Evolutionary conservation across 2,329 filamentous ascomycete species (phyloP), one percentile per base, ranked within the genome.

Genomic region (Colletotrichum tanaceti): DNA sequence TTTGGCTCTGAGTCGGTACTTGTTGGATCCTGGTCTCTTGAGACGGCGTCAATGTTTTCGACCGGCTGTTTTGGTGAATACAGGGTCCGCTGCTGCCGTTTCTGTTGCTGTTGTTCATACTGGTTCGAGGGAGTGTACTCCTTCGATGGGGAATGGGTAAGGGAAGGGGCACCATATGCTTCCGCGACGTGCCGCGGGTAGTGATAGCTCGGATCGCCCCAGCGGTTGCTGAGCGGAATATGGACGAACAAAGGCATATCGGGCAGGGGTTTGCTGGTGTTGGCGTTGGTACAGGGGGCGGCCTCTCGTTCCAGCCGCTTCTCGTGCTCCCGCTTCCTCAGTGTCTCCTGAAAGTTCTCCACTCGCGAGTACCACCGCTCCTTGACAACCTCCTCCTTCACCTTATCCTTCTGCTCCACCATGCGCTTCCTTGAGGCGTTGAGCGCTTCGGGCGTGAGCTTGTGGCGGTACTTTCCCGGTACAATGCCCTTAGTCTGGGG

Each of bases 401-500:
- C 38, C 28, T 44, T 52, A 7, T 65, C 39, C 41, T 53, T 24
- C 7, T 63, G 60, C 43, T 57, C 47, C 32, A 35, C 10, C 44
- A 44, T 53, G 13, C 57, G 63, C 41, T 22, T 60, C 39, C 65
- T 32, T 20, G 70, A 28, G 58, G 22, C 13, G 49, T 49, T 28
- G 14, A 58, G 14, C 11, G 43, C 47, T 16, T 35, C 65, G 9
- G 61, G 49, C 16, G 41, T 54, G 14, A 65, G 61, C 3, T 44
- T 39, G 16, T 46, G 32, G 43, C 39, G 46, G 24, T 65, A 69
- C 50, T 64, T 64, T 28, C 44, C 32, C 10, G 58, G 35, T 11
- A 52, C 22, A n/a, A 64, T 58, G 38, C 66, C 63, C 28, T 35
- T 59, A 44, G 63, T 65, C 5, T 50, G 35, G 22, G 28, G 43